These are phyloP conservation scores for Mycena vitilis DNA, from an alignment of 768 basidiomycete species.

Conservation along the genomic window DNA sequence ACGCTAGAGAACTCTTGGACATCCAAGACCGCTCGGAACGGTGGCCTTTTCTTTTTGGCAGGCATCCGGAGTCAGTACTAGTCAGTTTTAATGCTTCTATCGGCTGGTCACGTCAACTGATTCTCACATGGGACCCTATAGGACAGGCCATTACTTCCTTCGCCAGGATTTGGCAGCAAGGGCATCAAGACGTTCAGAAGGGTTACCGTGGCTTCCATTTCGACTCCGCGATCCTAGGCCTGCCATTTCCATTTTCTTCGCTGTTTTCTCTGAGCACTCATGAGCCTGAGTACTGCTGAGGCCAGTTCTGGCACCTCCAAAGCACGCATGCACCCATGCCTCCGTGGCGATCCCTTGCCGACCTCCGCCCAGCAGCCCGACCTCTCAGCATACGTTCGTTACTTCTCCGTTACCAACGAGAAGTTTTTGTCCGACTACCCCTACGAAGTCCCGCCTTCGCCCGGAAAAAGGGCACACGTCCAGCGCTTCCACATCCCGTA, in stretches of 20 bases:
- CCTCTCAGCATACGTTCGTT: background rate
- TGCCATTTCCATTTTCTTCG: too few relatives aligned
- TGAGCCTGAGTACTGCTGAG: background rate
- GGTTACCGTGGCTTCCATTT: background rate
- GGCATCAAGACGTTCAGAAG: too few relatives aligned
- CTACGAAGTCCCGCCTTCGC: conserved; percentile 2
- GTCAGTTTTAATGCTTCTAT: too few relatives aligned
- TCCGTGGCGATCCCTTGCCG: conserved; percentile 1
- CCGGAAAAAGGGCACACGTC: background rate
- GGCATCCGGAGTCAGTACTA: too few relatives aligned
- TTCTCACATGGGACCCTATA: too few relatives aligned
- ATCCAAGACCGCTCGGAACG: too few relatives aligned
- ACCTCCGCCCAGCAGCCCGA: conserved; percentile 11
- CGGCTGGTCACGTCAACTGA: too few relatives aligned
- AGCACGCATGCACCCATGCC: conserved; percentile 10
- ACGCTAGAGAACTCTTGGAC: too few relatives aligned
- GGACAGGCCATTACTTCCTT: background rate
- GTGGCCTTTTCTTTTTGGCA: too few relatives aligned
- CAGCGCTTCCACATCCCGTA: conserved; percentile 13
- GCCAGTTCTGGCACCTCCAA: background rate
- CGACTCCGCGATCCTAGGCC: background rate
- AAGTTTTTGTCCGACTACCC: conserved; percentile 8
- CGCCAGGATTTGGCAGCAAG: background rate
- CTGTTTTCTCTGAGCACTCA: background rate
- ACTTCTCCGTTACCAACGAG: conserved; percentile 8